These are phyloP conservation scores for Raphidocelis subcapitata DNA, from an alignment of 139 green algal species.

Conservation along the genomic window DNA sequence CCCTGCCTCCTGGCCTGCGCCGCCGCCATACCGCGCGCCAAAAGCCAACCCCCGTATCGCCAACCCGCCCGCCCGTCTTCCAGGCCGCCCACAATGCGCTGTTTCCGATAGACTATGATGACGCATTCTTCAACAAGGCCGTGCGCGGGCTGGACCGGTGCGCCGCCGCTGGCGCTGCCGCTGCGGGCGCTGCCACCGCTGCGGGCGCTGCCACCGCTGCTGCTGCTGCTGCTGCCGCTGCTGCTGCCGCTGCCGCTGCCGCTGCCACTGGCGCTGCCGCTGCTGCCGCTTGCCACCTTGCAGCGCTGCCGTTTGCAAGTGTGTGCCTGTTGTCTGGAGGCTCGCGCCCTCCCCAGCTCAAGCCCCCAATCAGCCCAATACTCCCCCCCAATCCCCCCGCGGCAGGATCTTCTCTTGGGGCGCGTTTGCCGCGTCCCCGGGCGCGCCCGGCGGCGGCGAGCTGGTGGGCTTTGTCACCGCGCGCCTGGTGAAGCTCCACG, in stretches of 20 bases:
- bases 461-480: conserved; percentile 54
- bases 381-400: no score
- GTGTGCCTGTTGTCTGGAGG: no score
- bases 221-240: background rate
- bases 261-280: background rate
- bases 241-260: background rate
- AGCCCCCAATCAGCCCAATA: no score
- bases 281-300: background rate
- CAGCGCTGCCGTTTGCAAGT: background rate
- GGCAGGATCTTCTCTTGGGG: no score
- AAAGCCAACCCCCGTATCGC: no score
- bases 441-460: conserved; percentile 24
- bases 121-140: conserved; percentile 42
- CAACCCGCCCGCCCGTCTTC: background rate
- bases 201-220: background rate
- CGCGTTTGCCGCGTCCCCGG: background rate
- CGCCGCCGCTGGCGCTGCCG: background rate
- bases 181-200: background rate
- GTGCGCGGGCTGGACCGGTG: conserved; percentile 30
- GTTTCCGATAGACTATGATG: conserved; percentile 58
- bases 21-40: no score
- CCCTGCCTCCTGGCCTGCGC: no score
- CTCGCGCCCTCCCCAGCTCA: no score
- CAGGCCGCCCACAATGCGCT: conserved; percentile 32
- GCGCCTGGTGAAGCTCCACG: conserved; percentile 33